A percentile compares a stretch with the other conserved stretches of the same genome.
phyloP scores from a whole-genome alignment of 1,284 basidiomycete species.

The Leccinum pachyderme region DNA sequence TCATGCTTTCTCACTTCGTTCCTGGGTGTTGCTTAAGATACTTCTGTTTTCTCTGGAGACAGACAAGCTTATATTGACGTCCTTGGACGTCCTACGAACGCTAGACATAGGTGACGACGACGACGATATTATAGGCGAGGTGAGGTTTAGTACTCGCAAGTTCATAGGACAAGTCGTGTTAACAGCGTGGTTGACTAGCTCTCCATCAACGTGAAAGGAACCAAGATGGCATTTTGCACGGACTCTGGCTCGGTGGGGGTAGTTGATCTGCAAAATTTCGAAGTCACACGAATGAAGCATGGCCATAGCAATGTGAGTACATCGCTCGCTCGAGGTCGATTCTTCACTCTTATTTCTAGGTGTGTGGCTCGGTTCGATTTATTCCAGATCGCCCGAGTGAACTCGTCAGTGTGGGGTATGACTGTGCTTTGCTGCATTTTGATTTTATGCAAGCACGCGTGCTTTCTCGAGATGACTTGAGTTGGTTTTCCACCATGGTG shows the following conservation, averaged over 20 bases:
- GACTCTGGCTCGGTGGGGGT: conserved; percentile 69
- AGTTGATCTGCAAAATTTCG: conserved; percentile 51
- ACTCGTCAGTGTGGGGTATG: conserved; percentile 75
- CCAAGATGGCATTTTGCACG: conserved; percentile 61
- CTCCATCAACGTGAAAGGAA: conserved; percentile 51
- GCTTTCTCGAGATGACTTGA: conserved; percentile 57
- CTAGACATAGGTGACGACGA: conserved; percentile 49
- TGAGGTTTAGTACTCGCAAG: conserved; percentile 31
- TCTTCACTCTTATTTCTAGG: conserved; percentile 41
- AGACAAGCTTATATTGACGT: conserved; percentile 46
- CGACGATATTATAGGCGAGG: conserved; percentile 69
- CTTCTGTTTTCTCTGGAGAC: conserved; percentile 43
- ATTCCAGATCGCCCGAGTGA: conserved; percentile 68
- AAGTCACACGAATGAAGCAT: conserved; percentile 54
- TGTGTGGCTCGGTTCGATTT: conserved; percentile 66
- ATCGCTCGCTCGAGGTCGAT: neutral
- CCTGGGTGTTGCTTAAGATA: conserved; percentile 30
- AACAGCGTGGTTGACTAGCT: conserved; percentile 48
- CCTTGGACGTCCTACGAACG: conserved; percentile 44
- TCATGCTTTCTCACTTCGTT: conserved; percentile 16
- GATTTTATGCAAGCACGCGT: conserved; percentile 57
- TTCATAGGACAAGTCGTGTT: conserved; percentile 24
- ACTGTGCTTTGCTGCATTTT: conserved; percentile 64
- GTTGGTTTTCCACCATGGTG: conserved; percentile 38
- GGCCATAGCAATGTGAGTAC: conserved; percentile 60